A percentile compares a stretch with the other conserved stretches of the same genome.
These are phyloP conservation scores for Violaceomyces palustris DNA, from an alignment of 1,284 basidiomycete species.

Conservation along the genomic window DNA sequence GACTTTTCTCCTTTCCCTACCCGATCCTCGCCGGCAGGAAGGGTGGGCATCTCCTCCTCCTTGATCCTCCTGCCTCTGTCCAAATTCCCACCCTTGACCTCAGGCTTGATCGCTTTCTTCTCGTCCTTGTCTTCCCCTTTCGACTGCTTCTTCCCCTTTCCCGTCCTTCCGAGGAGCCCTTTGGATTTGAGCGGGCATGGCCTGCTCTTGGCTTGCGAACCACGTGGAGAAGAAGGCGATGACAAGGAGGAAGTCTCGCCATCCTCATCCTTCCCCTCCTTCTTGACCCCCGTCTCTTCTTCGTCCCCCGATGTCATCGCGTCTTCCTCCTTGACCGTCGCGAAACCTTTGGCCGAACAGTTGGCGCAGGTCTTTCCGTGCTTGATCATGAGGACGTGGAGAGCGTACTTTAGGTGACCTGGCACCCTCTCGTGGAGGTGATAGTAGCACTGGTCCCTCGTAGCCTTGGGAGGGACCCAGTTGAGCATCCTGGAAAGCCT, in stretches of 20 bases:
- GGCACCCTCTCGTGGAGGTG: conserved; percentile 66
- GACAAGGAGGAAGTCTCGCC: background rate
- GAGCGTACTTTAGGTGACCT: conserved; percentile 63
- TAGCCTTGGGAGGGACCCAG: conserved; percentile 65
- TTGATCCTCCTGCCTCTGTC: too few species aligned
- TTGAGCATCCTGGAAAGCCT: conserved; percentile 64
- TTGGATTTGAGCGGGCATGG: conserved; percentile 24
- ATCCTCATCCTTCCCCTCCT: background rate
- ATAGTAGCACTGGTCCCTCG: conserved; percentile 64
- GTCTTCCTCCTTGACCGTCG: conserved; percentile 48
- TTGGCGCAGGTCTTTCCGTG: conserved; percentile 57
- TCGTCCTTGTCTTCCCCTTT: conserved; percentile 6
- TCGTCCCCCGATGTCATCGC: conserved; percentile 4
- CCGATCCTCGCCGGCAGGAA: too few species aligned
- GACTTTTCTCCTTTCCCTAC: too few species aligned
- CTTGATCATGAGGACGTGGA: conserved; percentile 67
- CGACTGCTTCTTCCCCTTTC: conserved; percentile 25
- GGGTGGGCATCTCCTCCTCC: too few species aligned
- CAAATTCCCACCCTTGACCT: too few species aligned
- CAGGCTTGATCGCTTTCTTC: background rate
- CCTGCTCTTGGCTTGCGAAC: background rate
- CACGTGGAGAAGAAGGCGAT: too few species aligned
- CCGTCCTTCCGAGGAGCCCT: conserved; percentile 25
- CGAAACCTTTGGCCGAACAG: conserved; percentile 49
- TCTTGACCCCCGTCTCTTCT: background rate